phyloP scores from a whole-genome alignment of 257 asterid species.

The Penstemon newberryi region DNA sequence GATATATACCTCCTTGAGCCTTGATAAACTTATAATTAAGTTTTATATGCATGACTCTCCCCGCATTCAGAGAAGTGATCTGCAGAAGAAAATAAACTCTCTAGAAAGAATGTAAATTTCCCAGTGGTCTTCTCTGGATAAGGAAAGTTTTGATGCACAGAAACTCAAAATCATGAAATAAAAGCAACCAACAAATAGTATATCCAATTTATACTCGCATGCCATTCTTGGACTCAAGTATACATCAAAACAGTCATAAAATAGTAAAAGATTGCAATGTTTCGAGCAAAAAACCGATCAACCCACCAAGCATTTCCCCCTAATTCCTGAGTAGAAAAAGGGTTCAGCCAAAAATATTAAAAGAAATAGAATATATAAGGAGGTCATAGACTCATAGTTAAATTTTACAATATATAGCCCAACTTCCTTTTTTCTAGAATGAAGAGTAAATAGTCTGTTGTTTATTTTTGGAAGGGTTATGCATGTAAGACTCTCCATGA shows the following conservation, averaged over 20 bases:
- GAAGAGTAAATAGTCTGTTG: no score
- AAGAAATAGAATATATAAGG: slow-evolving; percentile 9
- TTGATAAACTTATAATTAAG: slow-evolving; percentile 93
- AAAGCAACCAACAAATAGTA: slow-evolving; percentile 22
- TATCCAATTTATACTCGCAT: slow-evolving; percentile 52
- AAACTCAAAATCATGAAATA: slow-evolving; percentile 7
- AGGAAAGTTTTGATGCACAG: background rate
- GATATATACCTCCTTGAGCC: slow-evolving; percentile 60
- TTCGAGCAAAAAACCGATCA: slow-evolving; percentile 91
- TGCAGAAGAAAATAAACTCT: slow-evolving; percentile 33
- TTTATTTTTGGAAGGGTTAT: no score
- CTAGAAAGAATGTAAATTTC: background rate
- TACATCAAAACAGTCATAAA: slow-evolving; percentile 89
- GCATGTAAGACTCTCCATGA: background rate
- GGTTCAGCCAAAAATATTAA: background rate
- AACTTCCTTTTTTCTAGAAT: background rate
- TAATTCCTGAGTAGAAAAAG: slow-evolving; percentile 64
- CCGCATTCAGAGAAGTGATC: slow-evolving; percentile 98
- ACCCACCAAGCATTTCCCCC: slow-evolving; percentile 99
- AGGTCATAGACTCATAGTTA: background rate
- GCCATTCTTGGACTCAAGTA: slow-evolving; percentile 99
- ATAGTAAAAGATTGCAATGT: slow-evolving; percentile 77
- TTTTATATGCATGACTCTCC: slow-evolving; percentile 90
- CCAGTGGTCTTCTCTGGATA: background rate
- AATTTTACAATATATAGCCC: slow-evolving; percentile 1